A percentile compares a stretch with the other conserved stretches of the same genome.
Conservation (phyloP, 2,329 filamentous ascomycete genomes). For the Cadophora malorum region DNA sequence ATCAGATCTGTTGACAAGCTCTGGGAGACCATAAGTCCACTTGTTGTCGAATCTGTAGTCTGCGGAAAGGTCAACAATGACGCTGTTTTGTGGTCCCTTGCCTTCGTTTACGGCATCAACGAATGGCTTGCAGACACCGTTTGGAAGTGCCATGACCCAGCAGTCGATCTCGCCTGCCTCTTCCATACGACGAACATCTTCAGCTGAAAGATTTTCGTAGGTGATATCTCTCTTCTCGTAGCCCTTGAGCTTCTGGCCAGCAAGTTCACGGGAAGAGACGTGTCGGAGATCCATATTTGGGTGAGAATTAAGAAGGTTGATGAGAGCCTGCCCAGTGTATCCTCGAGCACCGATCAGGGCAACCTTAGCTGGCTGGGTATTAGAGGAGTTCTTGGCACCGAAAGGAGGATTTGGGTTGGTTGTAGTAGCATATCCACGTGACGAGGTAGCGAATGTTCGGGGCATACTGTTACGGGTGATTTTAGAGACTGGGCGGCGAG, state of each 20-base stretch:
- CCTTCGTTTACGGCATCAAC: slow-evolving; percentile 85
- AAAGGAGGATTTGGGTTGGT: slow-evolving; percentile 91
- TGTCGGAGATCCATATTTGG: slow-evolving; percentile 88
- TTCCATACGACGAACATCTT: slow-evolving; percentile 86
- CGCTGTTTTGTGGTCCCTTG: slow-evolving; percentile 64
- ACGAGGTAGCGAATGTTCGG: slow-evolving; percentile 33
- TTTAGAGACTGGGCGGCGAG: slow-evolving; percentile 49
- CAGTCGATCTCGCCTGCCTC: slow-evolving; percentile 86
- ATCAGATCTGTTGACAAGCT: slow-evolving; percentile 77
- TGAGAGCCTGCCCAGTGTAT: slow-evolving; percentile 91
- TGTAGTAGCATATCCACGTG: slow-evolving; percentile 63
- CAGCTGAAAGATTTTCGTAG: slow-evolving; percentile 88
- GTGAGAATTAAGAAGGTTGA: slow-evolving; percentile 85
- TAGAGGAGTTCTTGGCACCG: slow-evolving; percentile 86
- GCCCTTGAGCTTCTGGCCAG: slow-evolving; percentile 83
- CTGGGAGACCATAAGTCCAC: slow-evolving; percentile 92
- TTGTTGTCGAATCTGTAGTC: slow-evolving; percentile 88
- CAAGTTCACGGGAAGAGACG: slow-evolving; percentile 92
- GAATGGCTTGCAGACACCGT: slow-evolving; percentile 92
- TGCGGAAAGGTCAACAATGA: slow-evolving; percentile 94
- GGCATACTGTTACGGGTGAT: slow-evolving; percentile 26
- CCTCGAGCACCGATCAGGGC: slow-evolving; percentile 91
- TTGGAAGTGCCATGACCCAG: slow-evolving; percentile 97
- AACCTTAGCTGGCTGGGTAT: slow-evolving; percentile 77
- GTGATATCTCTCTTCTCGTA: slow-evolving; percentile 91